Percentiles rank a stretch among this genome's conserved stretches.
phyloP scores from a whole-genome alignment of 225 moss, liverwort and hornwort species.

The Pleurozium schreberi region DNA sequence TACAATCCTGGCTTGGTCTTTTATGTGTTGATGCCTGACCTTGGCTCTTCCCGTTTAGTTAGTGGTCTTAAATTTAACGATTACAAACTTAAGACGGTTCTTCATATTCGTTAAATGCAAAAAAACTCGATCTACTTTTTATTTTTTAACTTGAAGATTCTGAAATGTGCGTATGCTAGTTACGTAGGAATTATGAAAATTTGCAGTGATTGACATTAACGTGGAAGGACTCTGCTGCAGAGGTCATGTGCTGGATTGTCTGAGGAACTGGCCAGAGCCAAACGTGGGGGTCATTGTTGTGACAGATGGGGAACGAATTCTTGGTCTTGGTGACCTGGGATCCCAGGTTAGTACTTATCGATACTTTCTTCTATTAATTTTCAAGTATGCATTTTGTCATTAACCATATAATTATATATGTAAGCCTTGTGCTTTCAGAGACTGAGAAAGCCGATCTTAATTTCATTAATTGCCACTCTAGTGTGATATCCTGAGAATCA shows the following conservation, averaged over 20 bases:
- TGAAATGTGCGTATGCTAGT: background rate
- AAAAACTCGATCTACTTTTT: background rate
- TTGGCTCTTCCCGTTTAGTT: background rate
- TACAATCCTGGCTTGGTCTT: background rate
- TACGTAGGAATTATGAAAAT: background rate
- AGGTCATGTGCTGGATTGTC: constrained; percentile 66
- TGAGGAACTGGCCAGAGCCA: constrained; percentile 75
- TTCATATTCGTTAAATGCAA: background rate
- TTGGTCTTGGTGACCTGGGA: constrained; percentile 76
- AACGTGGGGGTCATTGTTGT: constrained; percentile 65
- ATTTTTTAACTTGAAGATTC: background rate
- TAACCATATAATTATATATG: background rate
- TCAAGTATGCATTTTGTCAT: background rate
- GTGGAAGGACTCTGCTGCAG: background rate
- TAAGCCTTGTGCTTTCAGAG: background rate
- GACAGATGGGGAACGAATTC: constrained; percentile 76
- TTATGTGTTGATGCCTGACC: too few species aligned
- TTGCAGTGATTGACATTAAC: background rate
- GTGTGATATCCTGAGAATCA: background rate
- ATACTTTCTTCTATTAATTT: background rate
- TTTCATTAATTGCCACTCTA: background rate
- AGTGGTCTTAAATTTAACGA: background rate
- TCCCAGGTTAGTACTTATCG: constrained; percentile 43
- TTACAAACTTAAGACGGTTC: background rate
- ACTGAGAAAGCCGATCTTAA: background rate